phyloP scores from a whole-genome alignment of 2,329 filamentous ascomycete genomes.

The Metarhizium guizhouense region DNA sequence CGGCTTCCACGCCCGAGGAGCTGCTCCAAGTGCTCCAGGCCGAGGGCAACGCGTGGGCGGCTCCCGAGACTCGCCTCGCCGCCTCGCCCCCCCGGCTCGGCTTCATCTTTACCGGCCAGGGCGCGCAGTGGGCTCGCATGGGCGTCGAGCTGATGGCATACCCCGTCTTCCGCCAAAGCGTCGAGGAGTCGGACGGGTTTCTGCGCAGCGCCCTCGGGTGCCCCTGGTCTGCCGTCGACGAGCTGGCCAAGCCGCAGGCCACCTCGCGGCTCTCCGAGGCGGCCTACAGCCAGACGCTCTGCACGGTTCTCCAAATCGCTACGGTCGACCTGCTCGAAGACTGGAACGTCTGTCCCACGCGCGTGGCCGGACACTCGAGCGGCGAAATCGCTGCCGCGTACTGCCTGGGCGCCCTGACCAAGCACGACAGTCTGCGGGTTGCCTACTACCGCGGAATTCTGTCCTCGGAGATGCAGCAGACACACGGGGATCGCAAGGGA shows the following conservation, averaged over 20 bases:
- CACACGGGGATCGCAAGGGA: conserved; percentile 2
- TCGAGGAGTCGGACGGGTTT: conserved; percentile 11
- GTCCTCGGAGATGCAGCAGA: too few relatives aligned
- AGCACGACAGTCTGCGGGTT: background rate
- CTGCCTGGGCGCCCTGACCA: conserved; percentile 7
- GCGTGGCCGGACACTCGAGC: conserved; percentile 26
- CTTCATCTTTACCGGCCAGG: conserved; percentile 32
- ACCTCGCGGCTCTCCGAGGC: conserved; percentile 26
- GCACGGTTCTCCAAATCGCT: conserved; percentile 35
- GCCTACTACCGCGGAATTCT: background rate
- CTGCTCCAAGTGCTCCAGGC: conserved; percentile 34
- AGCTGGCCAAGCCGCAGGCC: conserved; percentile 25
- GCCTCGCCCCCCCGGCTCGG: conserved; percentile 12
- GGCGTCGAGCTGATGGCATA: conserved; percentile 28
- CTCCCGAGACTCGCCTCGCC: conserved; percentile 8
- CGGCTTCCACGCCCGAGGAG: conserved; percentile 34
- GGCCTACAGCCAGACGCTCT: conserved; percentile 34
- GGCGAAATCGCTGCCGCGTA: conserved; percentile 31
- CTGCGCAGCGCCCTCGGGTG: conserved; percentile 25
- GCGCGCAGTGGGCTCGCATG: conserved; percentile 29
- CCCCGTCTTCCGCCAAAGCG: conserved; percentile 22
- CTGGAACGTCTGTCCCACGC: conserved; percentile 17
- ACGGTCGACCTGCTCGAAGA: conserved; percentile 25
- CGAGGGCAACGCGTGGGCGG: background rate
- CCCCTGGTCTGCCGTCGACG: conserved; percentile 27